phyloP scores from a whole-genome alignment of 192 early-diverging fungal species.

The Coemansia sp. region DNA sequence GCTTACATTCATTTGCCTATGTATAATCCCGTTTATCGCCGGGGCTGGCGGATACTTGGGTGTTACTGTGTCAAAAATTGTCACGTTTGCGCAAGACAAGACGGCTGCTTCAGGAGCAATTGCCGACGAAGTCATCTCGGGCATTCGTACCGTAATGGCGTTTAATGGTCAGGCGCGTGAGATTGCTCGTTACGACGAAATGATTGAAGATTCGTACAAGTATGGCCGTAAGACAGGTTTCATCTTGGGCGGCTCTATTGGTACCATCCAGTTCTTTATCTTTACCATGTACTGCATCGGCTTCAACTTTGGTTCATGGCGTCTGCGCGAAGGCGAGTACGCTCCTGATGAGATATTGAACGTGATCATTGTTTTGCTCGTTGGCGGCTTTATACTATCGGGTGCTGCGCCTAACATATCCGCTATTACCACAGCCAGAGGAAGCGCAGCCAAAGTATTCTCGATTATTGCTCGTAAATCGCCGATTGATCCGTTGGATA shows the following conservation, averaged over 20 bases:
- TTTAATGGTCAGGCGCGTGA: slow-evolving; percentile 81
- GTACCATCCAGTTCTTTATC: slow-evolving; percentile 67
- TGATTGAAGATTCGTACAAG: slow-evolving; percentile 64
- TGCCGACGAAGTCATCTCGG: slow-evolving; percentile 78
- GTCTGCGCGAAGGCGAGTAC: slow-evolving; percentile 53
- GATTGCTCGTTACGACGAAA: slow-evolving; percentile 57
- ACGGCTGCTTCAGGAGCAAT: slow-evolving; percentile 81
- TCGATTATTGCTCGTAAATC: slow-evolving; percentile 78
- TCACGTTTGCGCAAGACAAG: slow-evolving; percentile 56
- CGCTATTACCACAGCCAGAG: slow-evolving; percentile 67
- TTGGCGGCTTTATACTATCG: slow-evolving; percentile 61
- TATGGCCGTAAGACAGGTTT: slow-evolving; percentile 62
- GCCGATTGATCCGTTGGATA: slow-evolving; percentile 62
- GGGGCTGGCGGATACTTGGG: slow-evolving; percentile 53
- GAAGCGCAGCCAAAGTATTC: slow-evolving; percentile 79
- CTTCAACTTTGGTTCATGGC: slow-evolving; percentile 72
- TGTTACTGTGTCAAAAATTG: slow-evolving; percentile 42
- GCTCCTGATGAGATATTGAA: slow-evolving; percentile 60
- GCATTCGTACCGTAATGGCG: slow-evolving; percentile 79
- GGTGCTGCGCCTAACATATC: slow-evolving; percentile 66
- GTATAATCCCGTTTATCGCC: slow-evolving; percentile 71
- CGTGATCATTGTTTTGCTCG: slow-evolving; percentile 81
- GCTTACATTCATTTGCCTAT: slow-evolving; percentile 73
- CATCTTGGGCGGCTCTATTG: slow-evolving; percentile 64
- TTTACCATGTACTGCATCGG: slow-evolving; percentile 73